These are phyloP conservation scores for Candida mesenterica DNA, from an alignment of 1,139 yeast genomes.

Conservation along the genomic window DNA sequence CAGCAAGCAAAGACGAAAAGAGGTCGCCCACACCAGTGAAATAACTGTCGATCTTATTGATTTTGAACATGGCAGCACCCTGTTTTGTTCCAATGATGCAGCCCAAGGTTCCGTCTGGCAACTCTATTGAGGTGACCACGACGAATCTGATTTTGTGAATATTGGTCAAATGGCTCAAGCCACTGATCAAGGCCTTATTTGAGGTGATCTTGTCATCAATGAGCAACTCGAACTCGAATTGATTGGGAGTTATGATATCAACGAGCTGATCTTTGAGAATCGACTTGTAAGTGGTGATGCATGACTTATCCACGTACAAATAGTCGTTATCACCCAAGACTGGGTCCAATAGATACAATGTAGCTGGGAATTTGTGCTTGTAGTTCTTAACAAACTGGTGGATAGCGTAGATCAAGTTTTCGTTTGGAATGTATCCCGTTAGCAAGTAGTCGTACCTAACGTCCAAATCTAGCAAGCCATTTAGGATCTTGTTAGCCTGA, in stretches of 20 bases:
- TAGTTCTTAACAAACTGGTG: slow-evolving; percentile 11
- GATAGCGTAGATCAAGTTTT: slow-evolving; percentile 25
- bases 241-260: slow-evolving; percentile 83
- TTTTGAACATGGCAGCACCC: slow-evolving; percentile 29
- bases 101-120: slow-evolving; percentile 4
- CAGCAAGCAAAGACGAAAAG: slow-evolving; percentile 74
- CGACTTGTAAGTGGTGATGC: slow-evolving; percentile 63
- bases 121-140: slow-evolving; percentile 59
- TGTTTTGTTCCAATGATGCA: slow-evolving; percentile 12
- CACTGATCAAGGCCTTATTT: slow-evolving; percentile 38
- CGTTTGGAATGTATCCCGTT: slow-evolving; percentile 39
- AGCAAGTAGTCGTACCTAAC: slow-evolving; percentile 18
- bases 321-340: slow-evolving; percentile 92
- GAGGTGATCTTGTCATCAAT: slow-evolving; percentile 51
- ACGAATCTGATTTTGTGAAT: slow-evolving; percentile 56
- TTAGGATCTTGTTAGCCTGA: slow-evolving; percentile 12
- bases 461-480: slow-evolving; percentile 5
- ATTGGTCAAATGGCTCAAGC: slow-evolving; percentile 50
- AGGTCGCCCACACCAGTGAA: slow-evolving; percentile 95
- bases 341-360: slow-evolving; percentile 75
- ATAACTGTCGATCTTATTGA: slow-evolving; percentile 62
- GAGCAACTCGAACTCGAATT: slow-evolving; percentile 79
- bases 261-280: slow-evolving; percentile 53
- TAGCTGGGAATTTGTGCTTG: slow-evolving; percentile 17
- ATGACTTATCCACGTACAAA: slow-evolving; percentile 71